These are phyloP conservation scores for Saturnispora hagleri DNA, from an alignment of 805 yeast species.

Conservation along the genomic window DNA sequence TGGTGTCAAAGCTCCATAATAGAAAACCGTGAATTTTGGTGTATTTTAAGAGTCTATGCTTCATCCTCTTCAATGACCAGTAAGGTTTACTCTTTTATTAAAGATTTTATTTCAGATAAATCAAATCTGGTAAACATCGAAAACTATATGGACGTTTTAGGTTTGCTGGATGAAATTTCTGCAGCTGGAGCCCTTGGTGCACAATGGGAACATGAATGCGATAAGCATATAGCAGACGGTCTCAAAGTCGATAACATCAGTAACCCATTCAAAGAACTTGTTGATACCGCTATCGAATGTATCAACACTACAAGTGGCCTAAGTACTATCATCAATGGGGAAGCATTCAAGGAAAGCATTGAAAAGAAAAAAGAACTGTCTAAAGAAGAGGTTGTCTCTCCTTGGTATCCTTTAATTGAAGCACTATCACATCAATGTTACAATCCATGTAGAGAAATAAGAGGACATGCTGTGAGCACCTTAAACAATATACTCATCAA, in stretches of 20 bases:
- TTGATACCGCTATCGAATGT: slow-evolving; percentile 52
- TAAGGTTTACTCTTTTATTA: slow-evolving; percentile 40
- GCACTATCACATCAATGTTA: slow-evolving; percentile 84
- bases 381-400: slow-evolving; percentile 18
- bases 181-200: slow-evolving; percentile 76
- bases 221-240: slow-evolving; percentile 34
- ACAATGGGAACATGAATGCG: slow-evolving; percentile 62
- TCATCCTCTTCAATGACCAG: slow-evolving; percentile 34
- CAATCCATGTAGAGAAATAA: slow-evolving; percentile 75
- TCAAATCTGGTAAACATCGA: slow-evolving; percentile 32
- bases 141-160: slow-evolving; percentile 59
- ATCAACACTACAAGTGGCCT: slow-evolving; percentile 51
- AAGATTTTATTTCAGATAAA: slow-evolving; percentile 27
- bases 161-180: slow-evolving; percentile 68
- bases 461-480: slow-evolving; percentile 53
- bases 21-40: slow-evolving; percentile 38
- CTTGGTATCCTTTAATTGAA: slow-evolving; percentile 57
- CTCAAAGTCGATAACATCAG: slow-evolving; percentile 32
- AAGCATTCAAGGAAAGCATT: slow-evolving; percentile 24
- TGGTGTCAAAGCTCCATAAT: slow-evolving; percentile 34
- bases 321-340: slow-evolving; percentile 28
- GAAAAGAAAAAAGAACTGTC: slow-evolving; percentile 21
- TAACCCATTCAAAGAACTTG: slow-evolving; percentile 44
- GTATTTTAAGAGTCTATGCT: slow-evolving; percentile 36
- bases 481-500: slow-evolving; percentile 46